Evolutionary conservation across 192 early-diverging fungal species (phyloP), one percentile per base, ranked within the genome.

Genomic region (Geranomyces michiganensis): DNA sequence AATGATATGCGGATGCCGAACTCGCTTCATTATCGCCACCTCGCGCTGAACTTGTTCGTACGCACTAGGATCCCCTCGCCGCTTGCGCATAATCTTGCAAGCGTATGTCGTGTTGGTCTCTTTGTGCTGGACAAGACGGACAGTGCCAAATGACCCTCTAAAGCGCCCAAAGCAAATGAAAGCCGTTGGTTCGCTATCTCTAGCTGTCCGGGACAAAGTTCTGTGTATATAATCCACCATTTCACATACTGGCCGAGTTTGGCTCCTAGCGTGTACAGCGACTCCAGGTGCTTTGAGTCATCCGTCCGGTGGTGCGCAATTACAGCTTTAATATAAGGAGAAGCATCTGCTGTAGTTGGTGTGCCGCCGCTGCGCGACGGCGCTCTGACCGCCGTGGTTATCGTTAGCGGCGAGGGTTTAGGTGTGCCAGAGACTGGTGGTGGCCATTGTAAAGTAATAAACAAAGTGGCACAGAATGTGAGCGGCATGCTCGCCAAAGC

Each of bases 101-200:
- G 84, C 84, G 43, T 71, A 85, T n/a, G 64, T 32, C 48, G 64
- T 48, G 27, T 66, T 51, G 1, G 70, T 71, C 9, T 15, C 32
- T 66, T 77, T 76, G 55, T 85, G 73, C 41, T 81, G 60, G 29
- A 81, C 73, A 15, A 82, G 43, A 21, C 60, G 61, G 6, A 85
- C 84, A 5, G 76, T 78, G 12, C 84, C 84, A 74, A 85, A 85
- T 7, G 84, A 70, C 15, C 84, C 84, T 62, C 83, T 84, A 53
- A 53, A 53, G 17, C 15, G 24, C 4, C 24, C 51, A 15, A 53
- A 24, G 12, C 10, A 19, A 53, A 24, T 8, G 51, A 7, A 7
- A 24, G 24, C 51, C 3, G 6, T 27, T 24, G 30, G 27, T 60
- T 60, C 1, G 15, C 22, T 21, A 56, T 56, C 22, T 2, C 1